Evolutionary conservation across 805 yeast species (phyloP), one percentile per base, ranked within the genome.

Genomic region (Yamadazyma paraphyllophila): DNA sequence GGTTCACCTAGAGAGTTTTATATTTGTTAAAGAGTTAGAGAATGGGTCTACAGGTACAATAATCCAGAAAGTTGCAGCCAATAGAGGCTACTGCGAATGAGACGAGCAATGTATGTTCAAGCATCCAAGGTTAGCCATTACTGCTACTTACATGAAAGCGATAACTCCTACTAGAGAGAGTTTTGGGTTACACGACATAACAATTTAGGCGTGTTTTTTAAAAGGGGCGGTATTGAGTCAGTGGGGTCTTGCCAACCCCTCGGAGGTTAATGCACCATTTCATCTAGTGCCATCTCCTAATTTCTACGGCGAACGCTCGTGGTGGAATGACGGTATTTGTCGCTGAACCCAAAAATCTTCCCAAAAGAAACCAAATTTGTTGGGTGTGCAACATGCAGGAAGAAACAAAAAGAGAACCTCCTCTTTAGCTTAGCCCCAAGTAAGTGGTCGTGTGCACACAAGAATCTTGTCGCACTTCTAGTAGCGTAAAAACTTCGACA

Each of bases 351-450:
- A 35, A 29, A 42, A 42, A 36, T 10, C 25, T 42, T 29, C n/a
- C 20, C 27, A 42, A 42, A 42, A 42, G 45, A 34, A 42, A 42
- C 33, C 45, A 36, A 25, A 17, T 26, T 37, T 42, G 45, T 42
- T 42, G 45, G 46, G 46, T 38, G 37, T 7, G 17, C n/a, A 25
- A 10, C 14, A 25, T 26, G 32, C 40, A 37, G 40, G 40, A 37
- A 8, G n/a, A 20, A 17, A 17, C n/a, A 36, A 17, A 12, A 10
- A 15, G 8, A 13, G 20, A 17, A 20, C 24, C 24, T 20, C 24
- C 24, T 20, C 24, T 20, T 20, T 20, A 20, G 24, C 24, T 20
- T 20, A 20, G 24, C 24, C 24, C 3, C 3, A 6, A 20, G 6
- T 3, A 6, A 13, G 10, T 32, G 15, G 36, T 32, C 36, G 36